Evolutionary conservation across 2,329 filamentous ascomycete genomes (phyloP), one percentile per base, ranked within the genome.

Genomic region (Cercospora sesami): DNA sequence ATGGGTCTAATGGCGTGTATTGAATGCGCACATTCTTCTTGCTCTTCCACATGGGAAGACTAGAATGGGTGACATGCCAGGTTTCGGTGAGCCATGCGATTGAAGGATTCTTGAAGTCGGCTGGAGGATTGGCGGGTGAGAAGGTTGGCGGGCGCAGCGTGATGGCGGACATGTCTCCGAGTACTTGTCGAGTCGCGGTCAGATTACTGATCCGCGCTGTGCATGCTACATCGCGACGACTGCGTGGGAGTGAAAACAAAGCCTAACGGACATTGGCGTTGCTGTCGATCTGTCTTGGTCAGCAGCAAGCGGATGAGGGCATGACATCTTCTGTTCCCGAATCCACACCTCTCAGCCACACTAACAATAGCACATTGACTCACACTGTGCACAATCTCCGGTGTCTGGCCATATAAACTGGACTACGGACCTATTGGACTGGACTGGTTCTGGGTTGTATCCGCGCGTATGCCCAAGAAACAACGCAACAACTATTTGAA

Each of bases 21-120:
- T 88, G 90, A 78, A 96, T 94, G 74, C 86, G 86, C 14, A 96
- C 91, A 80, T 95, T 95, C 77, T 89, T 89, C 63, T 91, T 89
- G 58, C 86, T 86, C 73, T 88, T 88, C 92, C 92, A 96, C 90
- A 95, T 93, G 70, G 86, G 81, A 10, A 93, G 86, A 5, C 90
- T 92, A 4, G 89, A 91, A 81, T 93, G 90, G 10, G 90, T 91
- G 66, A 93, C 90, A 73, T 86, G 81, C 91, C 91, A 93, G 68
- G 87, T 91, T 68, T 89, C 83, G 63, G 83, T 80, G 57, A 93
- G 85, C 84, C 86, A 91, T 66, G 84, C 79, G 28, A 87, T 78
- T 2, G 85, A 76, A 4, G 89, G 88, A 1, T 82, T 71, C 14
- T 78, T 68, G 77, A 81, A 81, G 30, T 68, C 70, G 7, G 59